A percentile compares a stretch with the other conserved stretches of the same genome.
Conservation (phyloP, 768 basidiomycete genomes). For the Daedalea quercina region DNA sequence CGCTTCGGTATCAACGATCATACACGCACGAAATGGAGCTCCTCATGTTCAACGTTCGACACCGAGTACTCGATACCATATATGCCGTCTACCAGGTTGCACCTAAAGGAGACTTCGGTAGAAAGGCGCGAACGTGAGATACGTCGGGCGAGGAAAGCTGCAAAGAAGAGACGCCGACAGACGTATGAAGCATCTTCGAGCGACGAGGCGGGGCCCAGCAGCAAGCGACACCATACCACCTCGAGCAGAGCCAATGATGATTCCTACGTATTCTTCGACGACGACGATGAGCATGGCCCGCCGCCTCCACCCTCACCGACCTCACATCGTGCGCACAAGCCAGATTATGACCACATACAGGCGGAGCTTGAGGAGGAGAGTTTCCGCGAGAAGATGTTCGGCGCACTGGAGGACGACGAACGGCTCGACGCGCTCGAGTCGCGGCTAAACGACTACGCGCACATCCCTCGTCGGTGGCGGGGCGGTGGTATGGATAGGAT, state of each 20-base stretch:
- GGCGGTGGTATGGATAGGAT: conserved; percentile 30
- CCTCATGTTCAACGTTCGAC: too few species aligned
- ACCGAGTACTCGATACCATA: too few species aligned
- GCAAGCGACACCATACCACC: conserved; percentile 11
- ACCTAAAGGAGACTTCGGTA: conserved; percentile 31
- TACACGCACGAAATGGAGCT: too few species aligned
- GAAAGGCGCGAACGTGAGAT: conserved; percentile 30
- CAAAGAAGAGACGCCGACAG: conserved; percentile 18
- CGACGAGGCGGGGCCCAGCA: conserved; percentile 11
- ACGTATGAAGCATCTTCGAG: conserved; percentile 20
- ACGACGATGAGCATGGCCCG: conserved; percentile 22
- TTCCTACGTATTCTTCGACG: conserved; percentile 2
- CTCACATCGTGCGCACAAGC: conserved; percentile 21
- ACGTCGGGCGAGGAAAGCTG: conserved; percentile 37
- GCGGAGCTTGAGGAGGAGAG: conserved; percentile 55
- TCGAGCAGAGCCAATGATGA: neutral
- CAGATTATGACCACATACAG: conserved; percentile 41
- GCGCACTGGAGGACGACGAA: conserved; percentile 68
- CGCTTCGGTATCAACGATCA: too few species aligned
- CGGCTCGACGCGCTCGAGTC: conserved; percentile 57
- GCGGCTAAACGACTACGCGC: conserved; percentile 58
- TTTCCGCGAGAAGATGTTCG: conserved; percentile 70
- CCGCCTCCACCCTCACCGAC: conserved; percentile 17
- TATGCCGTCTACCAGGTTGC: conserved; percentile 20
- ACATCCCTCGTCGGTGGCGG: conserved; percentile 70